A percentile compares a stretch with the other conserved stretches of the same genome.
These are phyloP conservation scores for Russula olivacea DNA, from an alignment of 768 basidiomycete species.

Conservation along the genomic window DNA sequence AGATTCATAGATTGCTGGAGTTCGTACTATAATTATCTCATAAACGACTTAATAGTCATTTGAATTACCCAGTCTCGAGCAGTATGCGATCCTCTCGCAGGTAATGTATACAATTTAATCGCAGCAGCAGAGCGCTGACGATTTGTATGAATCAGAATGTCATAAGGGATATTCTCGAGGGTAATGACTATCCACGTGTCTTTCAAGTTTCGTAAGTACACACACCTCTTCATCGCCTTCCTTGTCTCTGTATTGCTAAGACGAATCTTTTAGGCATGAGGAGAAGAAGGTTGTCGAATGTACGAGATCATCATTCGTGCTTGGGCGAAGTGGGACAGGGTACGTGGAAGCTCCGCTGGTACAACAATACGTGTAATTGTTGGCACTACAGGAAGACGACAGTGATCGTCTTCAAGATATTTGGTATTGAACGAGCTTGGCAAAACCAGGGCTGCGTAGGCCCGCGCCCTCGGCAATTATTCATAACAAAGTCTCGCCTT, in stretches of 20 bases:
- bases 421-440: slow-evolving; percentile 57
- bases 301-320: slow-evolving; percentile 18
- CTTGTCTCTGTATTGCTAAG: background rate
- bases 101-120: background rate
- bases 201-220: slow-evolving; percentile 22
- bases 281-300: slow-evolving; percentile 21
- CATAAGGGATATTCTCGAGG: slow-evolving; percentile 18
- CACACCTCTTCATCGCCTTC: background rate
- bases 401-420: slow-evolving; percentile 72
- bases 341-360: slow-evolving; percentile 28
- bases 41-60: background rate
- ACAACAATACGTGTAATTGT: background rate
- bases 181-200: slow-evolving; percentile 14
- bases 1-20: slow-evolving; percentile 15
- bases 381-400: slow-evolving; percentile 55
- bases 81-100: slow-evolving; percentile 17
- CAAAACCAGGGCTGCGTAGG: slow-evolving; percentile 34
- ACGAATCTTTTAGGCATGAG: slow-evolving; percentile 5
- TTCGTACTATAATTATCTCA: slow-evolving; percentile 2
- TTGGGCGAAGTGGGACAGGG: slow-evolving; percentile 67
- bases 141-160: background rate
- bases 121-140: background rate
- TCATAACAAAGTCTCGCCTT: slow-evolving; percentile 63
- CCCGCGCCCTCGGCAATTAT: slow-evolving; percentile 57
- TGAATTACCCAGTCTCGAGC: slow-evolving; percentile 12